Percentiles rank a stretch among this genome's conserved stretches.
Evolutionary conservation across 495 filamentous ascomycete genomes (phyloP).

Genomic region (Penicillium paxilli): DNA sequence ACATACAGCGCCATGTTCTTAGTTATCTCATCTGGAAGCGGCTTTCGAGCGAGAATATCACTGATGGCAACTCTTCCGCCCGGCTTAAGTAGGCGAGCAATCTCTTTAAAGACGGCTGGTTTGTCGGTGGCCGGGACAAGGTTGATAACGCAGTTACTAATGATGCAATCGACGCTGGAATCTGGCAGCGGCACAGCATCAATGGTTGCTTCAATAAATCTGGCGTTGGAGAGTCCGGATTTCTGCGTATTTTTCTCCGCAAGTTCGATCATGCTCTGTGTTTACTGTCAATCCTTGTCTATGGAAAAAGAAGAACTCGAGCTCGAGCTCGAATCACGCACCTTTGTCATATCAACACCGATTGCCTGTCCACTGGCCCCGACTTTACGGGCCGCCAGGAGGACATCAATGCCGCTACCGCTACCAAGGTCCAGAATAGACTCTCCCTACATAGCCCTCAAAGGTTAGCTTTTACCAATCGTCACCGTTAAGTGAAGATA

Average conservation of each 20-base stretch:
- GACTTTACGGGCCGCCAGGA: slow-evolving; percentile 59
- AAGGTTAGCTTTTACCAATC: slow-evolving; percentile 6
- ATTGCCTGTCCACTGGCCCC: slow-evolving; percentile 55
- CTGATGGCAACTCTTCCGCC: slow-evolving; percentile 63
- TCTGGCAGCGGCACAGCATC: slow-evolving; percentile 48
- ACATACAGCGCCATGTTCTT: slow-evolving; percentile 54
- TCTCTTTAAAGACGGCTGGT: slow-evolving; percentile 57
- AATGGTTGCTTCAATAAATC: slow-evolving; percentile 56
- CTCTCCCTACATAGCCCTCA: slow-evolving; percentile 53
- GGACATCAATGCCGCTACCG: slow-evolving; percentile 65
- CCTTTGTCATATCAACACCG: slow-evolving; percentile 69
- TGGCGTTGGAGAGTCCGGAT: slow-evolving; percentile 39
- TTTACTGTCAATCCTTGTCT: slow-evolving; percentile 7
- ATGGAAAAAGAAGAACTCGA: slow-evolving; percentile 3
- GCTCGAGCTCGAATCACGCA: slow-evolving; percentile 17
- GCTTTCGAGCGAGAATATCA: slow-evolving; percentile 61
- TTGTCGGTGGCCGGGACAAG: slow-evolving; percentile 61
- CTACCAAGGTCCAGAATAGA: slow-evolving; percentile 63
- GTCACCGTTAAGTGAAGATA: slow-evolving; percentile 1
- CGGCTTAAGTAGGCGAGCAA: slow-evolving; percentile 59
- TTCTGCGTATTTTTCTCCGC: slow-evolving; percentile 46
- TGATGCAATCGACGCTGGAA: slow-evolving; percentile 55
- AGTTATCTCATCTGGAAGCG: slow-evolving; percentile 48
- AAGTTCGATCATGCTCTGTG: slow-evolving; percentile 58
- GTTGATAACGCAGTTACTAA: slow-evolving; percentile 67